Conservation (phyloP, 805 yeast genomes). For the Starmerella bombi region DNA sequence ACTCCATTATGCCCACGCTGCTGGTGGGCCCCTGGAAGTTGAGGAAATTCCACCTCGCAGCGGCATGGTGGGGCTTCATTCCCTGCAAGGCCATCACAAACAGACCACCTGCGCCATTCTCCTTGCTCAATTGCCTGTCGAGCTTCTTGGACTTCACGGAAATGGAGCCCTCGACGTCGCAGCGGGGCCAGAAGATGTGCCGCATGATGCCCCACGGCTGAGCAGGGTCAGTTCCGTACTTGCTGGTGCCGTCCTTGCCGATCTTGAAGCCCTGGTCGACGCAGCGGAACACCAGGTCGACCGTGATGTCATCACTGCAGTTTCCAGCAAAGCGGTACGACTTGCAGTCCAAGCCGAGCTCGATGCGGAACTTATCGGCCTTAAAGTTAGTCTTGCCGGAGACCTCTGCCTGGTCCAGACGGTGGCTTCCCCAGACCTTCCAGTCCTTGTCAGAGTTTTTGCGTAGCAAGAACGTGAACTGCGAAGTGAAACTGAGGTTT, state of each 20-base stretch:
- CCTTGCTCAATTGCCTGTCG: conserved; percentile 25
- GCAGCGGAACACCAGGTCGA: conserved; percentile 52
- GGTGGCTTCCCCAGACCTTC: conserved; percentile 81
- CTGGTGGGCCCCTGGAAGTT: conserved; percentile 68
- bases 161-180: conserved; percentile 53
- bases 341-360: conserved; percentile 40
- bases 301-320: conserved; percentile 55
- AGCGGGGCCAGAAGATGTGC: conserved; percentile 93
- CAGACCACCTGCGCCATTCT: conserved; percentile 40
- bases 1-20: conserved; percentile 83
- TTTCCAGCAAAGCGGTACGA: conserved; percentile 42
- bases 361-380: conserved; percentile 61
- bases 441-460: conserved; percentile 37
- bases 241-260: conserved; percentile 75
- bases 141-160: conserved; percentile 30
- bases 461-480: conserved; percentile 78
- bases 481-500: conserved; percentile 73
- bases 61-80: conserved; percentile 99
- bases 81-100: conserved; percentile 95
- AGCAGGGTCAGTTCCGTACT: conserved; percentile 68
- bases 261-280: conserved; percentile 66
- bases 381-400: conserved; percentile 42
- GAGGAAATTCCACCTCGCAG: conserved; percentile 89
- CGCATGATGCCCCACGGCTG: conserved; percentile 98
- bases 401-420: conserved; percentile 61